These are phyloP conservation scores for Sugiyamaella xylanicola DNA, from an alignment of 1,139 yeast species.

Conservation along the genomic window DNA sequence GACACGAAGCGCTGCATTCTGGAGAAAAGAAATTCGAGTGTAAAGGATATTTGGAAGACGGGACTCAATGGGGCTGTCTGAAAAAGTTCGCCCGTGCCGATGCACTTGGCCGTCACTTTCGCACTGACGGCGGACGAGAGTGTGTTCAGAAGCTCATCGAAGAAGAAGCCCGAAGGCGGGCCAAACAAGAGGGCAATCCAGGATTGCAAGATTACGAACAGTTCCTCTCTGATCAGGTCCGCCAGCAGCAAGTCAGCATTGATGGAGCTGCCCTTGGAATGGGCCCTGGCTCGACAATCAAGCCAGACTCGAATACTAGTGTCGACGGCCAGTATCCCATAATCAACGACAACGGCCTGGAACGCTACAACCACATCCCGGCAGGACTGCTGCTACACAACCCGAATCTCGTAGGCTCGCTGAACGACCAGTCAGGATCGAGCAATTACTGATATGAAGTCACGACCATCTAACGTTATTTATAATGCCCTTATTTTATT, in stretches of 20 bases:
- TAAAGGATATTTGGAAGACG: conserved; percentile 67
- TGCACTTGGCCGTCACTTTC: conserved; percentile 90
- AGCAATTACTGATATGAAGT: conserved; percentile 5
- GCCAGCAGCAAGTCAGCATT: conserved; percentile 8
- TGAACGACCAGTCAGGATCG: background rate
- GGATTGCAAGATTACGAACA: conserved; percentile 11
- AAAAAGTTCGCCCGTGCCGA: conserved; percentile 93
- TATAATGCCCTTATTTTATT: too few relatives aligned
- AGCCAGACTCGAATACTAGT: background rate
- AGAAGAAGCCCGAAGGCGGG: conserved; percentile 50
- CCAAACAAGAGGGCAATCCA: background rate
- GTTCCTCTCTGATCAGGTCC: conserved; percentile 8
- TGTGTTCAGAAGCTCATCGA: conserved; percentile 76
- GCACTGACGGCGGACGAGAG: conserved; percentile 87
- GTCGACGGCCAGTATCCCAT: background rate
- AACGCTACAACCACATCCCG: conserved; percentile 10
- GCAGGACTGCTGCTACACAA: conserved; percentile 11
- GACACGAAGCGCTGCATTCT: conserved; percentile 90
- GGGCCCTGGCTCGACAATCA: background rate
- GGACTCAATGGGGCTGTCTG: conserved; percentile 85
- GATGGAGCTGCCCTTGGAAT: background rate
- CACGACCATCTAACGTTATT: conserved; percentile 1
- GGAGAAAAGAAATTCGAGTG: conserved; percentile 91
- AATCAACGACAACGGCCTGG: background rate
- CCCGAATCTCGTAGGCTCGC: conserved; percentile 8